Evolutionary conservation across 352 stramenopile species (phyloP).

Genomic region (Phytophthora rubi): DNA sequence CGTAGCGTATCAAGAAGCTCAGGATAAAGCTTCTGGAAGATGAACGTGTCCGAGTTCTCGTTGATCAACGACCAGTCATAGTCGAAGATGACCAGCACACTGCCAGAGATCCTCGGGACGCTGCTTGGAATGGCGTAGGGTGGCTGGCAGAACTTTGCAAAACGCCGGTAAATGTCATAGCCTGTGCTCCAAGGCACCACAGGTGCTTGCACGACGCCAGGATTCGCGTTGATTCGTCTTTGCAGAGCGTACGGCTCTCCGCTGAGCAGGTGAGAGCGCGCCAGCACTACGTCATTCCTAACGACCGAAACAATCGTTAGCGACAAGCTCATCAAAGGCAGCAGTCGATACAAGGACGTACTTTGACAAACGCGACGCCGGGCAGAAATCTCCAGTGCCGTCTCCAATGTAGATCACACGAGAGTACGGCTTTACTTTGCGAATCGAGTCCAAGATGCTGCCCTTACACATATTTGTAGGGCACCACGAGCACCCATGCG

Average conservation of each 20-base stretch:
- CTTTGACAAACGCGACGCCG: constrained; percentile 51
- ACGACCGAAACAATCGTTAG: constrained; percentile 10
- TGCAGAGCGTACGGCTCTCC: constrained; percentile 47
- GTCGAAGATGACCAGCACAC: constrained; percentile 77
- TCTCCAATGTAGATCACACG: constrained; percentile 79
- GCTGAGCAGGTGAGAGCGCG: constrained; percentile 39
- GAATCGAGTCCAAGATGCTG: constrained; percentile 67
- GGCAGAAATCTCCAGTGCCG: constrained; percentile 72
- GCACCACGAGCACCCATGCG: constrained; percentile 63
- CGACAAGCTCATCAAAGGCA: background rate
- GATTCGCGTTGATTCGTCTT: constrained; percentile 41
- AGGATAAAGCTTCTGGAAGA: constrained; percentile 74
- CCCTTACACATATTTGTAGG: constrained; percentile 86
- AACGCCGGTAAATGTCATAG: constrained; percentile 51
- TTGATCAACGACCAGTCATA: constrained; percentile 88
- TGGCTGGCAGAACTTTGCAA: constrained; percentile 38
- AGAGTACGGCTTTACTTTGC: constrained; percentile 33
- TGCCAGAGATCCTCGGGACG: constrained; percentile 12
- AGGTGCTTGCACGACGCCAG: constrained; percentile 36
- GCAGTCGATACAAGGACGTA: constrained; percentile 27
- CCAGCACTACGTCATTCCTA: constrained; percentile 64
- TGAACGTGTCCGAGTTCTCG: constrained; percentile 82
- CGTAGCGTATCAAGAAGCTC: constrained; percentile 54
- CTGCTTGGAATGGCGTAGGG: constrained; percentile 15
- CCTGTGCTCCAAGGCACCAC: constrained; percentile 61